A percentile compares a stretch with the other conserved stretches of the same genome.
These are phyloP conservation scores for Oryza nivara DNA, from an alignment of 176 grass and related monocot genomes.

Conservation along the genomic window DNA sequence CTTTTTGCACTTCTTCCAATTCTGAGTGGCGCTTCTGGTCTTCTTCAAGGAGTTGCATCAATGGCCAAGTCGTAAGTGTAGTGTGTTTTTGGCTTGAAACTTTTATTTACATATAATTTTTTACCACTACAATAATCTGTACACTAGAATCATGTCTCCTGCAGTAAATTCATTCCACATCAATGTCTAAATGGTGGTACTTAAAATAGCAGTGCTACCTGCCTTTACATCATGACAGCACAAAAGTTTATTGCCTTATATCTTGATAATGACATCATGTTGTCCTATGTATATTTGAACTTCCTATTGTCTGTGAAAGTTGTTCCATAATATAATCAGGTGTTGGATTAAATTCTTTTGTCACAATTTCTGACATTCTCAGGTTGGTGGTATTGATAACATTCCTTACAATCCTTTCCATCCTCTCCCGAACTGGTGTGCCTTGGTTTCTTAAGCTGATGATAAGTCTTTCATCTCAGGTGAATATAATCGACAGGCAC, in stretches of 20 bases:
- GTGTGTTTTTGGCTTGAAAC: slow-evolving; percentile 10
- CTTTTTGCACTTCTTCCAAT: slow-evolving; percentile 98
- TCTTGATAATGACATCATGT: slow-evolving; percentile 5
- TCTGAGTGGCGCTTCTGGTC: slow-evolving; percentile 84
- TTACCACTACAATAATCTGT: slow-evolving; percentile 18
- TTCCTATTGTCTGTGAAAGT: not conserved
- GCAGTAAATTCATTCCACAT: not conserved
- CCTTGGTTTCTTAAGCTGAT: slow-evolving; percentile 99
- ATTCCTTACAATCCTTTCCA: slow-evolving; percentile 89
- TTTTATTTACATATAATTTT: slow-evolving; percentile 24
- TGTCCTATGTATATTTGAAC: slow-evolving; percentile 12
- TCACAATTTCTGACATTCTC: slow-evolving; percentile 40
- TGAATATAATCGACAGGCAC: slow-evolving; percentile 29
- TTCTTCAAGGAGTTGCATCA: slow-evolving; percentile 92
- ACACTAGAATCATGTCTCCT: not conserved
- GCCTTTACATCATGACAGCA: not conserved
- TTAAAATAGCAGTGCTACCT: slow-evolving; percentile 2
- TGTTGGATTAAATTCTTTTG: slow-evolving; percentile 30
- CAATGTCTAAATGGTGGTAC: not conserved
- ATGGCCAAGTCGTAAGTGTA: slow-evolving; percentile 84
- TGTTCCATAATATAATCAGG: slow-evolving; percentile 29
- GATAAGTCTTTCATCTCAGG: slow-evolving; percentile 98
- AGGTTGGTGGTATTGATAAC: slow-evolving; percentile 82
- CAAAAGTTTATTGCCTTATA: slow-evolving; percentile 10
- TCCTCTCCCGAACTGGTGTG: slow-evolving; percentile 76